A percentile compares a stretch with the other conserved stretches of the same genome.
phyloP scores from a whole-genome alignment of 2,329 filamentous ascomycete species.

The Daldinia sp. region DNA sequence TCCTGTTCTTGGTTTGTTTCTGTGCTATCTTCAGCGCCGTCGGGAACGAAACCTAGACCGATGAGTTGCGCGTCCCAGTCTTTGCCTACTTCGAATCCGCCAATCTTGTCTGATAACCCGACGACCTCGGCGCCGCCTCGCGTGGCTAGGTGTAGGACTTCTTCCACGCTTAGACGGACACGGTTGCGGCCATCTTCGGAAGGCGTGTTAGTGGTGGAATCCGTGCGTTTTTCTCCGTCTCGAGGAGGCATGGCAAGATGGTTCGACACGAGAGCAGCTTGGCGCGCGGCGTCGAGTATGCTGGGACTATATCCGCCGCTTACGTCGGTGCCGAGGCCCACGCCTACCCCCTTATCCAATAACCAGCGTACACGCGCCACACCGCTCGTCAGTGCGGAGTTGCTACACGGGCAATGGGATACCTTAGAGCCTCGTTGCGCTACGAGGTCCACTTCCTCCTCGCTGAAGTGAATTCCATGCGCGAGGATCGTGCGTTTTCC shows the following conservation, averaged over 20 bases:
- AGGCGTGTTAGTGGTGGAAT: not conserved
- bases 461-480: conserved; percentile 80
- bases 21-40: not conserved
- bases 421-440: conserved; percentile 70
- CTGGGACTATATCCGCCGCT: conserved; percentile 85
- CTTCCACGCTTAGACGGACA: conserved; percentile 80
- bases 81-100: conserved; percentile 85
- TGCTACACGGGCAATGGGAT: conserved; percentile 87
- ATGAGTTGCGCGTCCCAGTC: conserved; percentile 92
- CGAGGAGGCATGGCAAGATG: conserved; percentile 66
- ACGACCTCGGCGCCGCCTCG: conserved; percentile 86
- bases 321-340: conserved; percentile 91
- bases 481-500: conserved; percentile 80
- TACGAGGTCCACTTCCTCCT: conserved; percentile 72
- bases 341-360: conserved; percentile 75
- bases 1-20: conserved; percentile 51
- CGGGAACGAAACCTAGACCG: conserved; percentile 59
- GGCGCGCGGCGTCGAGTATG: conserved; percentile 82
- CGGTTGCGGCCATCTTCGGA: conserved; percentile 49
- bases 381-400: conserved; percentile 82
- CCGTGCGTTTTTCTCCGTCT: not conserved
- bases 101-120: conserved; percentile 74
- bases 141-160: conserved; percentile 87
- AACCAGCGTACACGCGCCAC: conserved; percentile 78
- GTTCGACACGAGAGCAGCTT: conserved; percentile 80